Evolutionary conservation across 2,329 filamentous ascomycete species (phyloP), one percentile per base, ranked within the genome.

Genomic region (Cladosporium oxysporum): DNA sequence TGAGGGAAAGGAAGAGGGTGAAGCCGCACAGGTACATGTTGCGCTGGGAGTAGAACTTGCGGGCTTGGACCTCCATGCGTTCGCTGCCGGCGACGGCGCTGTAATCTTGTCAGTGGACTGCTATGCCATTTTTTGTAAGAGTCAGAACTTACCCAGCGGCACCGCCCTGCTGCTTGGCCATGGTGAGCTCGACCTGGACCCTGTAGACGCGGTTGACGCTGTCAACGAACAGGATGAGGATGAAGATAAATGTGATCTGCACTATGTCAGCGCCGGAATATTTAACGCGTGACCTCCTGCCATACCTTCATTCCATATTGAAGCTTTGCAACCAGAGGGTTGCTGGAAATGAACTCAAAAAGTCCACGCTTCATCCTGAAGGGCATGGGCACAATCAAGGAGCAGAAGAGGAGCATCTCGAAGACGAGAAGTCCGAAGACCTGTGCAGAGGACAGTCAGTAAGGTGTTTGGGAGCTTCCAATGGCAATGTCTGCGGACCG

Each of bases 21-120:
- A 99, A 99, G 74, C 95, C 95, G 81, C 95, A 98, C 69, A 99
- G 93, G 83, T 99, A 99, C 95, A 99, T 99, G 88, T 99, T 99
- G 81, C 95, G 93, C 84, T 99, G 94, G 69, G 93, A 97, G 87
- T 99, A 99, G 86, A 99, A 99, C 83, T 99, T 99, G 86, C 95
- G 93, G 71, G 95, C 94, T 82, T 99, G 95, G 62, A 98, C 94
- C 83, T 99, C 95, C 87, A 96, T 93, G 70, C 95, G 94, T 79
- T 98, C 95, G 77, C 92, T 90, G 70, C 95, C 82, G 57, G 81
- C 94, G 74, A 97, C 88, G 66, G 85, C 83, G 76, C 90, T 88
- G 72, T 69, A 62, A 4, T 21, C 10, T n/a, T 50, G 66, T 76
- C 59, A 75, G 70, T 44, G 55, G n/a, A 21, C n/a, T 52, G 47